Conservation (phyloP, 345 rosid species). For the Gossypium raimondii region DNA sequence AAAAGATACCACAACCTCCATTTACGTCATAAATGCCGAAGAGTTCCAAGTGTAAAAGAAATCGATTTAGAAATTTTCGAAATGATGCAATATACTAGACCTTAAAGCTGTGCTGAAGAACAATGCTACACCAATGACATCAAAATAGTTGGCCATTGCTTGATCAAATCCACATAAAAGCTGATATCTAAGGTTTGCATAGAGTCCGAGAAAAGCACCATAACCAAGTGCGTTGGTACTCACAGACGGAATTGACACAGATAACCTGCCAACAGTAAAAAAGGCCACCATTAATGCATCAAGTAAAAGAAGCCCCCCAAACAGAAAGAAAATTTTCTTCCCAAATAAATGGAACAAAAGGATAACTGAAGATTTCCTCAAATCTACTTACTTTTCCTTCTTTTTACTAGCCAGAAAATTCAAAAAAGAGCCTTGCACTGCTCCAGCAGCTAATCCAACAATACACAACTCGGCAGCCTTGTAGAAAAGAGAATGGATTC, state of each 20-base stretch:
- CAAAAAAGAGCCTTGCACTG: constrained; percentile 75
- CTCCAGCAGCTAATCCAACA: constrained; percentile 75
- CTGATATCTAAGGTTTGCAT: constrained; percentile 82
- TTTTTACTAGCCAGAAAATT: constrained; percentile 62
- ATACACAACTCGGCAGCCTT: constrained; percentile 86
- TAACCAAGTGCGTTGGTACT: constrained; percentile 71
- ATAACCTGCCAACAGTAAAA: constrained; percentile 45
- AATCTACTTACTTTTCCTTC: constrained; percentile 56
- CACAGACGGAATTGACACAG: constrained; percentile 72
- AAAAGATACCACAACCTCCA: not conserved
- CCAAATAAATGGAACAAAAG: not conserved
- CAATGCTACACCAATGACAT: constrained; percentile 91
- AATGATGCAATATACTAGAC: constrained; percentile 23
- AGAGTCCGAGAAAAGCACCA: constrained; percentile 88
- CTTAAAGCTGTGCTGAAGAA: constrained; percentile 82
- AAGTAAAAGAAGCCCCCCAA: not conserved
- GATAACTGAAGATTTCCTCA: not conserved
- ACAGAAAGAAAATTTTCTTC: not conserved
- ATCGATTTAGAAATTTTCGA: not conserved
- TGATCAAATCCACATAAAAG: constrained; percentile 76
- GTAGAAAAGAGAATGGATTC: constrained; percentile 76
- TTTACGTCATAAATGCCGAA: not conserved
- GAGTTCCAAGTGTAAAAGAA: not conserved
- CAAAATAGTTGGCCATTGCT: constrained; percentile 68
- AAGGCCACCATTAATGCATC: not conserved